Base-by-base conservation (phyloP, 2,329 filamentous ascomycete genomes). In the Fusarium beomiforme region DNA sequence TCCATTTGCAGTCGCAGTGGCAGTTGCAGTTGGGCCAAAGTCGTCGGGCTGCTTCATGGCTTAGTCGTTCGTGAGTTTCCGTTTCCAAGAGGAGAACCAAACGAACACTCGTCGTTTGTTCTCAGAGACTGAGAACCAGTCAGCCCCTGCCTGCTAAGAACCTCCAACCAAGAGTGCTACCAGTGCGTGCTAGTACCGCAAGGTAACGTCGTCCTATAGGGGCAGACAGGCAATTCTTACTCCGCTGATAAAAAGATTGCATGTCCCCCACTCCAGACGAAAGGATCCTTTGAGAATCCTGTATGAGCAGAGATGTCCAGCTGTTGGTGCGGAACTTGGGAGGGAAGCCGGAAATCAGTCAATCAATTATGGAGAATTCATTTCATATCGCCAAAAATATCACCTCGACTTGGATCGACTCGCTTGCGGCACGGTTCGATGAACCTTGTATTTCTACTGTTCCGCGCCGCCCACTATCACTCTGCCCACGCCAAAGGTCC, bases 11-110 rank as follows among this genome's bases (percentile, higher is more conserved):
- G 31, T 60, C 21, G 29, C 26, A 26, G 31, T 60, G 21, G 29
- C 26, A 55, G 29, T 60, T 33, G 33, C 39, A 44, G 58, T 47
- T 61, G 36, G 53, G 55, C 42, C 34, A 56, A 44, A 63, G 54
- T 71, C 50, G 43, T 72, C 58, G 31, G 55, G 62, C 61, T 53
- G 59, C 57, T 63, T 73, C 71, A 69, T 73, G 65, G 54, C 64
- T 67, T 67, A 43, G 63, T 62, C 42, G 63, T 61, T 62, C 36
- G 56, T 56, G 57, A 60, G 56, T 34, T 49, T 59, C 60, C 37
- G 37, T 46, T 54, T 57, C 68, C 55, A 68, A 71, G 64, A 55
- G 44, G 57, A 71, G 46, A 50, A n/a, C n/a, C n/a, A n/a, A n/a
- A n/a, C n/a, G n/a, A n/a, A 71, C 46, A 67, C 57, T 55, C 44